A percentile compares a stretch with the other conserved stretches of the same genome.
phyloP scores from a whole-genome alignment of 202 grass and related monocot species.

The Panicum virgatum region DNA sequence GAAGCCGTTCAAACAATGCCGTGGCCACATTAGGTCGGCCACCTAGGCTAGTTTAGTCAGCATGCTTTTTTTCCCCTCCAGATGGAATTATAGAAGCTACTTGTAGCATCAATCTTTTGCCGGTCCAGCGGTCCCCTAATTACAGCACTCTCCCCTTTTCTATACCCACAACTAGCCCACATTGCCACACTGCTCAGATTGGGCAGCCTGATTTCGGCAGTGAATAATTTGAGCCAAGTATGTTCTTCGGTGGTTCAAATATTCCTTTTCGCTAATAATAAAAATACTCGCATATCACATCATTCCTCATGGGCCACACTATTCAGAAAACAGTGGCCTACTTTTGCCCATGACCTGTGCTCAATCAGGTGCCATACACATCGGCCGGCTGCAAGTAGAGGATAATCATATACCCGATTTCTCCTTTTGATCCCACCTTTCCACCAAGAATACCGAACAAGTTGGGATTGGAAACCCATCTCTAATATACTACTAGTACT shows the following conservation, averaged over 20 bases:
- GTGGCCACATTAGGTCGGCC: not conserved
- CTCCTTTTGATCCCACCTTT: slow-evolving; percentile 17
- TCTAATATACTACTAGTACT: not conserved
- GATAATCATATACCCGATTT: not conserved
- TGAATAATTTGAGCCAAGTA: not conserved
- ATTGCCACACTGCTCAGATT: not conserved
- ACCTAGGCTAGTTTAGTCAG: not conserved
- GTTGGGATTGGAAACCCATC: not conserved
- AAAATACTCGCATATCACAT: not conserved
- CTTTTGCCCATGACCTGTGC: slow-evolving; percentile 43
- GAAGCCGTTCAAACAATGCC: slow-evolving; percentile 9
- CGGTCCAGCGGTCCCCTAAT: not conserved
- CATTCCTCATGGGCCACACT: not conserved
- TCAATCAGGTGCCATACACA: slow-evolving; percentile 25
- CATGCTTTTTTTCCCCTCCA: not conserved
- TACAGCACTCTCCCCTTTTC: too few species aligned
- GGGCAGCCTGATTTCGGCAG: not conserved
- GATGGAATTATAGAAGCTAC: not conserved
- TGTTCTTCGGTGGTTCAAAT: not conserved
- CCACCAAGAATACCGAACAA: slow-evolving; percentile 42
- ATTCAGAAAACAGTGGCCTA: not conserved
- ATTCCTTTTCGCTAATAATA: not conserved
- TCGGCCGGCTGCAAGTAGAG: slow-evolving; percentile 1
- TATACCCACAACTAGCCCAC: not conserved
- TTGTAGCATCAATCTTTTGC: not conserved